phyloP scores from a whole-genome alignment of 345 rosid species.

The Leavenworthia alabamica region DNA sequence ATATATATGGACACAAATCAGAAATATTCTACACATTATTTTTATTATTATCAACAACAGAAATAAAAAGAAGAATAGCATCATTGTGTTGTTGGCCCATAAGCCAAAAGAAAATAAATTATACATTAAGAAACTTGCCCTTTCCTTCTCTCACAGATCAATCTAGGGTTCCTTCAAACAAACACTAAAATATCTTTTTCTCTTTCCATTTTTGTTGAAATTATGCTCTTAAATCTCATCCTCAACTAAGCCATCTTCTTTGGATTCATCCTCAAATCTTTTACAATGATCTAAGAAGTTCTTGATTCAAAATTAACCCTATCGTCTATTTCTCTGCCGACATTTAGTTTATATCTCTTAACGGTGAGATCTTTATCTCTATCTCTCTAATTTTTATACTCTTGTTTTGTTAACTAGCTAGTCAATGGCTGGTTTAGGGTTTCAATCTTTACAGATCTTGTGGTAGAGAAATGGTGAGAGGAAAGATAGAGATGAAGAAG shows the following conservation, averaged over 20 bases:
- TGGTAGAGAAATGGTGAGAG: slow-evolving; percentile 25
- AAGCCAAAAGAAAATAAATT: slow-evolving; percentile 1
- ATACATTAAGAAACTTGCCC: slow-evolving; percentile 14
- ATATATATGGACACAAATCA: slow-evolving; percentile 9
- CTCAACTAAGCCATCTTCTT: too few relatives aligned
- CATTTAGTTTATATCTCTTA: too few relatives aligned
- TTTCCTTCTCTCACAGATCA: slow-evolving; percentile 20
- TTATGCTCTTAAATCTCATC: not conserved
- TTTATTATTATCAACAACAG: not conserved
- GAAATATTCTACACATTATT: not conserved
- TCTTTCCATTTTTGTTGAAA: slow-evolving; percentile 21
- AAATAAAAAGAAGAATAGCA: not conserved
- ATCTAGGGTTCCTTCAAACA: slow-evolving; percentile 21
- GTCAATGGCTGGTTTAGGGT: not conserved
- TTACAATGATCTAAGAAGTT: not conserved
- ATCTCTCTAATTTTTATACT: not conserved
- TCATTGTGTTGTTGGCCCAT: slow-evolving; percentile 17
- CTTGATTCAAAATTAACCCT: not conserved
- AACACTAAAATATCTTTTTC: slow-evolving; percentile 1
- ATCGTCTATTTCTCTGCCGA: not conserved
- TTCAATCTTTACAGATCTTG: slow-evolving; percentile 20
- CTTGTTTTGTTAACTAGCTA: not conserved
- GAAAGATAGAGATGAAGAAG: slow-evolving; percentile 36
- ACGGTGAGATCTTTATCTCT: slow-evolving; percentile 10
- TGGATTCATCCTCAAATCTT: not conserved